phyloP scores from a whole-genome alignment of 495 filamentous ascomycete species.

The Penicillium pancosmium region DNA sequence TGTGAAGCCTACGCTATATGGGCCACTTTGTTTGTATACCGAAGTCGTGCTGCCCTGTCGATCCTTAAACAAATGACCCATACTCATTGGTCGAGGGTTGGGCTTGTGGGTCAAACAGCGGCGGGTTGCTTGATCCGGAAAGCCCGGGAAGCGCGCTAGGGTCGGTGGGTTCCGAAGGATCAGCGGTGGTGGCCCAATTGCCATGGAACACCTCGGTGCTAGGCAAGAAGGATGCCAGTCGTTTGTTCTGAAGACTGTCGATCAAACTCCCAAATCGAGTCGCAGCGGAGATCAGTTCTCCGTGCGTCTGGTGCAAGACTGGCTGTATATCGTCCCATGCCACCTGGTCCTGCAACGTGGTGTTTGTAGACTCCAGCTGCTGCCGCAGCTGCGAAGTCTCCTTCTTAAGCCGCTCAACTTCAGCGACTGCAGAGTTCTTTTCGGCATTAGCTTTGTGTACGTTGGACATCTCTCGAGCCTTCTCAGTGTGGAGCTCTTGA shows the following conservation, averaged over 20 bases:
- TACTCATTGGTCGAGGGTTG: neutral
- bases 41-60: neutral
- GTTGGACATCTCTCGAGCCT: neutral
- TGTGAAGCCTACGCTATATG: too few relatives aligned
- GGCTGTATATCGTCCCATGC: constrained; percentile 21
- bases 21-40: too few relatives aligned
- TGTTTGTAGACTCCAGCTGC: constrained; percentile 18
- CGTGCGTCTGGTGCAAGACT: constrained; percentile 16
- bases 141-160: constrained; percentile 6
- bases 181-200: constrained; percentile 8
- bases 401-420: constrained; percentile 8
- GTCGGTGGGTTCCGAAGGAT: constrained; percentile 6
- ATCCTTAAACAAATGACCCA: neutral
- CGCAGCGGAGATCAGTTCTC: constrained; percentile 15
- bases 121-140: constrained; percentile 8
- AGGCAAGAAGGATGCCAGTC: constrained; percentile 19
- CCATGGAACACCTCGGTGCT: constrained; percentile 17
- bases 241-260: constrained; percentile 14
- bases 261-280: constrained; percentile 13
- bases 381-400: constrained; percentile 14
- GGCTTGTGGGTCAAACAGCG: neutral
- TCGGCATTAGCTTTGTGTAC: neutral
- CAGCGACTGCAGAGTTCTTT: constrained; percentile 6
- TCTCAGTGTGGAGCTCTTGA: constrained; percentile 1
- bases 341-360: constrained; percentile 15